Percentiles rank a stretch among this genome's conserved stretches.
Evolutionary conservation across 495 filamentous ascomycete species (phyloP).

Genomic region (Talaromyces ruber): DNA sequence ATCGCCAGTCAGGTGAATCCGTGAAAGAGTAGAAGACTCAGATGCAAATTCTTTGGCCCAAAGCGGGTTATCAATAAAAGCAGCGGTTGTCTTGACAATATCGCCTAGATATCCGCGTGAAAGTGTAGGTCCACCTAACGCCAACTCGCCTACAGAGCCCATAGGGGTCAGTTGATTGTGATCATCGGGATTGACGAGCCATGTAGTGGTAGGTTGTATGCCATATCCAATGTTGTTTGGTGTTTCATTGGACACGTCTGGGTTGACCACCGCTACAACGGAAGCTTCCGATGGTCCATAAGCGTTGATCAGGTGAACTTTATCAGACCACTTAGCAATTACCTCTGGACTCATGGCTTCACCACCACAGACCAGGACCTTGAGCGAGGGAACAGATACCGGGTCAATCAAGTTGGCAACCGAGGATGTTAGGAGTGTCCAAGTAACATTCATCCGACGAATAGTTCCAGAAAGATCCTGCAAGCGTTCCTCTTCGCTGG

Average conservation of each 20-base stretch:
- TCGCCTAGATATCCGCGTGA: slow-evolving; percentile 47
- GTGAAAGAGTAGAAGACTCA: slow-evolving; percentile 9
- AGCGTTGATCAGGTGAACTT: slow-evolving; percentile 41
- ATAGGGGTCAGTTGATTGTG: slow-evolving; percentile 38
- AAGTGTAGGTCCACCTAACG: slow-evolving; percentile 38
- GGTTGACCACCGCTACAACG: slow-evolving; percentile 30
- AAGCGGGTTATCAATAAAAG: slow-evolving; percentile 32
- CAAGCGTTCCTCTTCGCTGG: slow-evolving; percentile 46
- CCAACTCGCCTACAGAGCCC: slow-evolving; percentile 46
- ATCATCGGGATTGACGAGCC: slow-evolving; percentile 47
- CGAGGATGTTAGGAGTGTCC: slow-evolving; percentile 46
- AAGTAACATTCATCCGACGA: slow-evolving; percentile 37
- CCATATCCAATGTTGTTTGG: slow-evolving; percentile 42
- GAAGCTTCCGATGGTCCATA: slow-evolving; percentile 53
- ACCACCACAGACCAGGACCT: slow-evolving; percentile 36
- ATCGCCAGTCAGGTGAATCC: slow-evolving; percentile 43
- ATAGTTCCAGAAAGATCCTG: slow-evolving; percentile 42
- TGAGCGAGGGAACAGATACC: slow-evolving; percentile 31
- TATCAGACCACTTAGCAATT: slow-evolving; percentile 45
- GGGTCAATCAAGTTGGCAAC: slow-evolving; percentile 42
- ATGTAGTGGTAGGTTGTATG: slow-evolving; percentile 36
- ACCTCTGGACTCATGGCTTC: slow-evolving; percentile 41
- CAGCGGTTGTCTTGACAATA: slow-evolving; percentile 37
- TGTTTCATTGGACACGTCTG: slow-evolving; percentile 19
- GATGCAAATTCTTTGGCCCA: slow-evolving; percentile 25